Evolutionary conservation across 2,329 filamentous ascomycete genomes (phyloP).

Genomic region (Xylaria sp.): DNA sequence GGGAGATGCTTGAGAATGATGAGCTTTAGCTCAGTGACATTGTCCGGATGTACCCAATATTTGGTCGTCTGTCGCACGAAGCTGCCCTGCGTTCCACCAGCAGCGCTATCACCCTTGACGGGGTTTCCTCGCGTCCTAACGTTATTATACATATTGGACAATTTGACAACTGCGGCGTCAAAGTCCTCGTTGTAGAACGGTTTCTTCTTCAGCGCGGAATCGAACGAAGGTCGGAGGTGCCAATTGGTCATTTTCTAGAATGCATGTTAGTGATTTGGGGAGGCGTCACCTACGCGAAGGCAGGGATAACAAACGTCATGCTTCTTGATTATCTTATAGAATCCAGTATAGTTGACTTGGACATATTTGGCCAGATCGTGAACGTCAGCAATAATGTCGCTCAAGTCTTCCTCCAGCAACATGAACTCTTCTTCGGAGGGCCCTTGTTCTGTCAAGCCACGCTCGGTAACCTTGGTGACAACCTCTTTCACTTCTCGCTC

Average conservation of each 20-base stretch:
- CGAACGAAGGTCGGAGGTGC: conserved; percentile 95
- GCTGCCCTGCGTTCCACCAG: conserved; percentile 89
- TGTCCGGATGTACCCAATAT: conserved; percentile 99
- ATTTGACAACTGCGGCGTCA: conserved; percentile 90
- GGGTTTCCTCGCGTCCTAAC: conserved; percentile 93
- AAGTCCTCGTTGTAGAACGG: conserved; percentile 99
- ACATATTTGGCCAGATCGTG: conserved; percentile 98
- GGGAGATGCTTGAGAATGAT: conserved; percentile 97
- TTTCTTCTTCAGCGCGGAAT: conserved; percentile 89
- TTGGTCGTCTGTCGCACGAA: conserved; percentile 98
- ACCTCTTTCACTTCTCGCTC: conserved; percentile 91
- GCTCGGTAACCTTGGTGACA: conserved; percentile 68
- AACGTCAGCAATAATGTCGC: conserved; percentile 97
- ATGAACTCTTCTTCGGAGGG: conserved; percentile 92
- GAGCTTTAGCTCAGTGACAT: conserved; percentile 96
- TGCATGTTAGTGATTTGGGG: conserved; percentile 15
- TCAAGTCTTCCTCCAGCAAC: conserved; percentile 89
- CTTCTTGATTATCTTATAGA: conserved; percentile 99
- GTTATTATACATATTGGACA: conserved; percentile 93
- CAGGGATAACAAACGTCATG: conserved; percentile 73
- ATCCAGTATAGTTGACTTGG: conserved; percentile 97
- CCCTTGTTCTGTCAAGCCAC: conserved; percentile 57
- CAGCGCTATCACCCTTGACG: conserved; percentile 86
- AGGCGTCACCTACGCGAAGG: background rate
- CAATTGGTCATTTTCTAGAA: conserved; percentile 86